Base-by-base conservation (phyloP, 441 rosid genomes). In the Rhodomyrtus psidioides region DNA sequence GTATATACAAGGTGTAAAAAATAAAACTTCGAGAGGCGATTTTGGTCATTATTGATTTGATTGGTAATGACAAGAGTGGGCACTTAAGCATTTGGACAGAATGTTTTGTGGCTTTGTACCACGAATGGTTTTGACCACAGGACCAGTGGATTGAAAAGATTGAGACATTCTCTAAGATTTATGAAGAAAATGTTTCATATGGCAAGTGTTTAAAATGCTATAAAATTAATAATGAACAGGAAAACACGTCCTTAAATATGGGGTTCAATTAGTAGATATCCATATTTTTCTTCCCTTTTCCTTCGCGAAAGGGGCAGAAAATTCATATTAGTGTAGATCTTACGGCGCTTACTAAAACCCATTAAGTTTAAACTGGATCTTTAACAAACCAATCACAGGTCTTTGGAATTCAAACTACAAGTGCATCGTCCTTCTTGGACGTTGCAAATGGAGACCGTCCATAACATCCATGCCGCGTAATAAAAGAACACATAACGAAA, bases 381-480 rank as follows among this genome's bases (percentile, higher is more conserved):
- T 57, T 13, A 26, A 26, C 28, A 57, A 57, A 26, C 5, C 28
- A 57, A 57, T 6, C n/a, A 2, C n/a, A 2, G 3, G 76, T 65
- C n/a, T 65, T 34, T 65, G 15, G 76, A 65, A 34, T 65, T 19
- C 12, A 13, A 34, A 34, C 39, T 65, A 19, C 76, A 65, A 65
- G 26, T 9, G 26, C 6, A 65, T 34, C 4, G 49, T 34, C 8
- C 4, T 5, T 39, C 8, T 21, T 0, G 49, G 16, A 70, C 5
- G 0, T 70, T 39, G n/a, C 49, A 70, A 39, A 70, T 39, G 49
- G 0, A 39, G 16, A 70, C 79, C 0, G 2, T 21, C 4, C 5
- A 34, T 10, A 70, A 39, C 1, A 39, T 34, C 9, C 9, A 14
- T 27, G 19, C 0, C 8, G 3, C 14, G 9, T 14, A 24, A 5